Base-by-base conservation (phyloP, 2,329 filamentous ascomycete species). In the Xylariaceae sp. region DNA sequence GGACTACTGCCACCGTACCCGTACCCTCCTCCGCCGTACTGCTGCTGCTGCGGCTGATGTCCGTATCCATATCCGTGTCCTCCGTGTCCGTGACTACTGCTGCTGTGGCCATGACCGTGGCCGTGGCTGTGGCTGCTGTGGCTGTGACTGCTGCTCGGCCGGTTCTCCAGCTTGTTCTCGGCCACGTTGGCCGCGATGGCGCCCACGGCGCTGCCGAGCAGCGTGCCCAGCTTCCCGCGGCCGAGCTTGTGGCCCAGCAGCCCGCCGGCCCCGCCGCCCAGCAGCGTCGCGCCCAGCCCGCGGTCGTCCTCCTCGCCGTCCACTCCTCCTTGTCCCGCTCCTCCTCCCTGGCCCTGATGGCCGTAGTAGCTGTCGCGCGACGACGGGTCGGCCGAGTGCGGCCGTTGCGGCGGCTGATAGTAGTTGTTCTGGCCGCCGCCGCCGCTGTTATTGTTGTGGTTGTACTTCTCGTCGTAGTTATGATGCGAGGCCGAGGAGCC, bases 171-270 rank as follows among this genome's bases (percentile, higher is more conserved):
- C 35, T 67, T 64, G 33, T 63, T 47, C 49, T 68, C 67, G 23
- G 75, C 49, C 13, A 65, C 55, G 43, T 76, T 76, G 6, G 73
- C 73, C 3, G 65, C 68, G 10, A 75, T 60, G 0, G 71, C 72
- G 16, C 75, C 75, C 9, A 65, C 68, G 2, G 73, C 61, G 6
- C 65, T 57, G 0, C 72, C 72, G 2, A 67, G 60, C 5, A 75
- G 45, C 2, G 72, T 70, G 16, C 69, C 69, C 22, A 77, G 48
- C 30, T 67, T 57, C 5, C 72, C 70, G 33, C 70, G 69, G 14
- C 72, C 71, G 9, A 71, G 50, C 52, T 77, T 68, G 48, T 75
- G 67, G 0, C 67, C 72, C 0, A 72, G 36, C 36, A 70, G 68
- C 1, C 67, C 72, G 23, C 74, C 74, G 1, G 63, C 66, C 3